A percentile compares a stretch with the other conserved stretches of the same genome.
Evolutionary conservation across 2,329 filamentous ascomycete species (phyloP).

Genomic region (Pseudogymnoascus sp.): DNA sequence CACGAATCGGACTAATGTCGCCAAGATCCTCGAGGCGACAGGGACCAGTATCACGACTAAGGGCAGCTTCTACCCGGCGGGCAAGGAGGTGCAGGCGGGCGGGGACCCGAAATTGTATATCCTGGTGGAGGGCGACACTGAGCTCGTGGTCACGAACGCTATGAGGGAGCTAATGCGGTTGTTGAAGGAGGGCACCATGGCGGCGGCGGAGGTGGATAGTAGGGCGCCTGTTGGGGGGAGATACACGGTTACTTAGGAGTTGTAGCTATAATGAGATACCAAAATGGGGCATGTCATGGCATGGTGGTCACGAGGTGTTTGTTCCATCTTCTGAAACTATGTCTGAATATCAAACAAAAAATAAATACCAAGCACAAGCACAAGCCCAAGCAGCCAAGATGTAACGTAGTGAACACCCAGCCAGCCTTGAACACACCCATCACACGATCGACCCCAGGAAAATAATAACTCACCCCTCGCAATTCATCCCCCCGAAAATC

Average conservation of each 20-base stretch:
- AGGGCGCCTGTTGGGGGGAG: conserved; percentile 70
- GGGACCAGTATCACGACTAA: conserved; percentile 97
- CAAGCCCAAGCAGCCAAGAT: neutral
- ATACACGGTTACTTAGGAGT: conserved; percentile 69
- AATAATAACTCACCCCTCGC: neutral
- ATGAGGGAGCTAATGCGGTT: conserved; percentile 84
- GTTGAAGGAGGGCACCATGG: conserved; percentile 82
- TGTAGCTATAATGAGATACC: neutral
- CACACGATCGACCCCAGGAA: neutral
- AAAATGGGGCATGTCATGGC: neutral
- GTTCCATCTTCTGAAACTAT: neutral
- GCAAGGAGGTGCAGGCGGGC: conserved; percentile 68
- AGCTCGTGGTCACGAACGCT: conserved; percentile 81
- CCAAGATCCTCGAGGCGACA: conserved; percentile 91
- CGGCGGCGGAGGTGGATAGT: conserved; percentile 78
- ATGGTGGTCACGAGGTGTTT: neutral
- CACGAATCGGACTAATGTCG: conserved; percentile 96
- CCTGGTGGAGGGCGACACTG: conserved; percentile 93
- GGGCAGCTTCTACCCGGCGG: conserved; percentile 76
- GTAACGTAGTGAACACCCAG: neutral
- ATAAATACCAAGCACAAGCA: neutral
- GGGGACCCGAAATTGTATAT: conserved; percentile 95
- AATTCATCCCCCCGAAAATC: neutral
- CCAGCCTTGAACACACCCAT: neutral
- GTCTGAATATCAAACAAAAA: neutral